Conservation (phyloP, 352 stramenopile genomes). For the Phytophthora meadii region DNA sequence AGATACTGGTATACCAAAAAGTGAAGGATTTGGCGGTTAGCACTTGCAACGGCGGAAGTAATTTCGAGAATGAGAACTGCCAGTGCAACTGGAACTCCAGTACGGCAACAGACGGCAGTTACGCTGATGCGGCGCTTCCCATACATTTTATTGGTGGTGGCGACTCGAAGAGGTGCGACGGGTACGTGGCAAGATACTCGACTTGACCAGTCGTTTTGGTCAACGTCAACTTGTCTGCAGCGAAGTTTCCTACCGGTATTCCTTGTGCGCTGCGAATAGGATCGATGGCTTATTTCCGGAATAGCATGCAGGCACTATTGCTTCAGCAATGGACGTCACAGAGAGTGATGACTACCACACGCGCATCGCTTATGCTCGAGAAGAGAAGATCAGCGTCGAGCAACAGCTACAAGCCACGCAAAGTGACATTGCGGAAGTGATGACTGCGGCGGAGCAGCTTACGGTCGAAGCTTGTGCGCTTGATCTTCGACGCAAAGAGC, state of each 20-base stretch:
- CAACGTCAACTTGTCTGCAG: slow-evolving; percentile 7
- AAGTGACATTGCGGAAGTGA: slow-evolving; percentile 44
- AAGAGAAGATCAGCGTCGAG: slow-evolving; percentile 42
- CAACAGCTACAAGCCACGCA: slow-evolving; percentile 46
- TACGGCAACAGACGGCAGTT: slow-evolving; percentile 14
- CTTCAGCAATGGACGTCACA: slow-evolving; percentile 33
- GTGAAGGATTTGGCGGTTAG: slow-evolving; percentile 1
- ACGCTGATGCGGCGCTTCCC: slow-evolving; percentile 22
- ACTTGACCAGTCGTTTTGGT: slow-evolving; percentile 1
- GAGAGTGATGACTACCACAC: slow-evolving; percentile 45
- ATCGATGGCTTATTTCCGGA: slow-evolving; percentile 3
- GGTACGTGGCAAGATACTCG: slow-evolving; percentile 23
- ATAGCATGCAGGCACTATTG: slow-evolving; percentile 1
- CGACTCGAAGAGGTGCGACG: slow-evolving; percentile 25
- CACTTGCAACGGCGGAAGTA: slow-evolving; percentile 24
- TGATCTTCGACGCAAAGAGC: slow-evolving; percentile 61
- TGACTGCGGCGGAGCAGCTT: slow-evolving; percentile 56
- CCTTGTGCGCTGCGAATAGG: neutral
- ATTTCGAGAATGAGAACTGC: slow-evolving; percentile 31
- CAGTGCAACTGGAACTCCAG: no score
- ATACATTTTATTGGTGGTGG: slow-evolving; percentile 29
- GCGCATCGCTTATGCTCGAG: slow-evolving; percentile 48
- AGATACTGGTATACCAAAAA: slow-evolving; percentile 12
- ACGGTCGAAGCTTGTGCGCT: slow-evolving; percentile 57
- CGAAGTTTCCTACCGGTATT: neutral